Conservation (phyloP, 805 yeast genomes). For the Millerozyma miso region DNA sequence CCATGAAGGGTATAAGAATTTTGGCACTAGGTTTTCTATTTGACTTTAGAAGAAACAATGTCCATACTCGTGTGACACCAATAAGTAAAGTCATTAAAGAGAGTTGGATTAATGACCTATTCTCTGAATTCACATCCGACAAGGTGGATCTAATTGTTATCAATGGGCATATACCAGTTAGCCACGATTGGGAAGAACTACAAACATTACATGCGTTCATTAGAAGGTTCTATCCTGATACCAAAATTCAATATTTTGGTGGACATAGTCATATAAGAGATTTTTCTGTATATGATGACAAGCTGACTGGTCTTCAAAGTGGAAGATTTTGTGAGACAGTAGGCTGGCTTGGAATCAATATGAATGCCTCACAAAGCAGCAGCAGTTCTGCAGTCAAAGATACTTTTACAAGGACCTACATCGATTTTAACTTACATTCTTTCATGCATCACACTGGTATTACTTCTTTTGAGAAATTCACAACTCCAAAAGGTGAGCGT, state of each 20-base stretch:
- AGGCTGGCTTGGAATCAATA: slow-evolving; percentile 73
- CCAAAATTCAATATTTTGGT: slow-evolving; percentile 80
- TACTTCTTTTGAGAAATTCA: slow-evolving; percentile 31
- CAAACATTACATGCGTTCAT: slow-evolving; percentile 44
- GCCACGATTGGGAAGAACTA: slow-evolving; percentile 52
- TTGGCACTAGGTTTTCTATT: slow-evolving; percentile 77
- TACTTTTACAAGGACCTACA: slow-evolving; percentile 57
- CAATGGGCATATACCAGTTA: slow-evolving; percentile 72
- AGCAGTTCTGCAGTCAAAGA: slow-evolving; percentile 6
- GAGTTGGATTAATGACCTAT: slow-evolving; percentile 59
- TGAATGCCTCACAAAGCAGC: slow-evolving; percentile 13
- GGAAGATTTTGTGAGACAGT: slow-evolving; percentile 91
- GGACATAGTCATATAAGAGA: slow-evolving; percentile 94
- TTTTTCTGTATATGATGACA: slow-evolving; percentile 61
- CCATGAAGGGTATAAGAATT: slow-evolving; percentile 45
- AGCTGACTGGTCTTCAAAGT: slow-evolving; percentile 78
- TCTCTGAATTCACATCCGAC: slow-evolving; percentile 25
- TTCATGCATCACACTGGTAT: slow-evolving; percentile 59
- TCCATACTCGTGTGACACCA: slow-evolving; percentile 60
- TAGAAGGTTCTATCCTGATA: slow-evolving; percentile 55
- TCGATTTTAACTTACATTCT: slow-evolving; percentile 76
- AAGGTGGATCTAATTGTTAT: slow-evolving; percentile 64
- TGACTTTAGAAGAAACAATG: slow-evolving; percentile 62
- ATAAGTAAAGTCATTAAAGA: slow-evolving; percentile 49
- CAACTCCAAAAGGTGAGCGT: slow-evolving; percentile 51